Conservation (phyloP, 257 asterid species). For the Galeopsis tetrahit region DNA sequence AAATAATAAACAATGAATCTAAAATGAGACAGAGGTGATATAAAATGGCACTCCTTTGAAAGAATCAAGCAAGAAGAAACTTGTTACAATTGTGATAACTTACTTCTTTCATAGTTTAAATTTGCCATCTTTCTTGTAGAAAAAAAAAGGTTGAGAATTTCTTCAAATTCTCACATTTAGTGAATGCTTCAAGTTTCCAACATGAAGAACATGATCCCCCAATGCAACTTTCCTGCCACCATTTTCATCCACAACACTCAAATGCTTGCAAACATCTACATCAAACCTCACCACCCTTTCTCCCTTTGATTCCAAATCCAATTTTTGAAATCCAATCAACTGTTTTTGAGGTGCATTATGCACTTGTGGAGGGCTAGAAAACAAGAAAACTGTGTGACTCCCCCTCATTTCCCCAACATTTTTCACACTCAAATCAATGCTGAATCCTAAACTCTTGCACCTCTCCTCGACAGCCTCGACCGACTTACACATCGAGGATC, state of each 20-base stretch:
- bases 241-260: constrained; percentile 61
- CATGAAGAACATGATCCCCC: constrained; percentile 65
- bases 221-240: constrained; percentile 61
- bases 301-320: constrained; percentile 46
- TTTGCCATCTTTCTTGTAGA: constrained; percentile 4
- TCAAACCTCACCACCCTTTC: constrained; percentile 53
- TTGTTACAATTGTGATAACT: constrained; percentile 33
- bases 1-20: too few relatives aligned
- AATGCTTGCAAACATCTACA: constrained; percentile 72
- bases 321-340: constrained; percentile 56
- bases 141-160: not conserved
- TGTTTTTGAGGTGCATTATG: constrained; percentile 63
- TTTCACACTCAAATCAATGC: constrained; percentile 48
- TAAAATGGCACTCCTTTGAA: constrained; percentile 22
- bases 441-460: constrained; percentile 41
- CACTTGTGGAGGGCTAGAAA: constrained; percentile 53
- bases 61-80: constrained; percentile 32
- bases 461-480: constrained; percentile 41
- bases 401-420: constrained; percentile 58
- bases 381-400: constrained; percentile 55
- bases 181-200: constrained; percentile 61
- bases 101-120: not conserved
- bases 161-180: constrained; percentile 44
- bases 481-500: constrained; percentile 44
- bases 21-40: too few relatives aligned